A percentile compares a stretch with the other conserved stretches of the same genome.
Conservation (phyloP, 2,329 filamentous ascomycete species). For the Calonectria naviculata region DNA sequence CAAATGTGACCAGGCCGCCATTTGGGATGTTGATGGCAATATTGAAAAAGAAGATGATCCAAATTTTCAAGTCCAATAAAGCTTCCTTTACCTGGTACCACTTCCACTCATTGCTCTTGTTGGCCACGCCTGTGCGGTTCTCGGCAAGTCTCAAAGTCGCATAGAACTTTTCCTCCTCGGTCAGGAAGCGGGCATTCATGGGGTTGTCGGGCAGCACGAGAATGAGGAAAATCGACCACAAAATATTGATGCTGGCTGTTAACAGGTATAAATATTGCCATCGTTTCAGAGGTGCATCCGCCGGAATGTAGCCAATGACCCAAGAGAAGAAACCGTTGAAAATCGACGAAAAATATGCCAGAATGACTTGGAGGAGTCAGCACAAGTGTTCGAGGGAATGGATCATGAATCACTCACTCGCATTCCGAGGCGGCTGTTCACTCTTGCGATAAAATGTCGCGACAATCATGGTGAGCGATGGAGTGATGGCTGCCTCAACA, state of each 20-base stretch:
- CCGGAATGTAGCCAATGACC: slow-evolving; percentile 46
- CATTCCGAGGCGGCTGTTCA: slow-evolving; percentile 30
- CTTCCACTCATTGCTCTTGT: slow-evolving; percentile 51
- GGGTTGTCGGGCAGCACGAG: slow-evolving; percentile 23
- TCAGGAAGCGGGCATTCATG: slow-evolving; percentile 23
- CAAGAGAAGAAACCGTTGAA: slow-evolving; percentile 47
- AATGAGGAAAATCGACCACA: slow-evolving; percentile 19
- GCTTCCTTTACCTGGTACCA: slow-evolving; percentile 61
- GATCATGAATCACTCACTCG: slow-evolving; percentile 14
- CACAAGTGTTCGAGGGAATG: too few relatives aligned
- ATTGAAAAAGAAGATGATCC: slow-evolving; percentile 62
- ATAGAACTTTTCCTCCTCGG: slow-evolving; percentile 15
- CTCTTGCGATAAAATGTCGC: slow-evolving; percentile 22
- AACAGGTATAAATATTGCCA: slow-evolving; percentile 39
- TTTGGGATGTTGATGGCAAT: slow-evolving; percentile 65
- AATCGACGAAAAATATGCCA: slow-evolving; percentile 30
- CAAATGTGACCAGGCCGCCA: slow-evolving; percentile 51
- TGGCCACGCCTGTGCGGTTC: slow-evolving; percentile 44
- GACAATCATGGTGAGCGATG: slow-evolving; percentile 22
- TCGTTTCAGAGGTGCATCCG: slow-evolving; percentile 31
- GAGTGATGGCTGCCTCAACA: slow-evolving; percentile 26
- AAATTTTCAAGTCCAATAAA: slow-evolving; percentile 63
- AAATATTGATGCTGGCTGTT: slow-evolving; percentile 27
- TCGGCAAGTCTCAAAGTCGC: slow-evolving; percentile 15
- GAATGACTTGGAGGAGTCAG: slow-evolving; percentile 11